Evolutionary conservation across 257 asterid species (phyloP).

Genomic region (Jacaranda copaia): DNA sequence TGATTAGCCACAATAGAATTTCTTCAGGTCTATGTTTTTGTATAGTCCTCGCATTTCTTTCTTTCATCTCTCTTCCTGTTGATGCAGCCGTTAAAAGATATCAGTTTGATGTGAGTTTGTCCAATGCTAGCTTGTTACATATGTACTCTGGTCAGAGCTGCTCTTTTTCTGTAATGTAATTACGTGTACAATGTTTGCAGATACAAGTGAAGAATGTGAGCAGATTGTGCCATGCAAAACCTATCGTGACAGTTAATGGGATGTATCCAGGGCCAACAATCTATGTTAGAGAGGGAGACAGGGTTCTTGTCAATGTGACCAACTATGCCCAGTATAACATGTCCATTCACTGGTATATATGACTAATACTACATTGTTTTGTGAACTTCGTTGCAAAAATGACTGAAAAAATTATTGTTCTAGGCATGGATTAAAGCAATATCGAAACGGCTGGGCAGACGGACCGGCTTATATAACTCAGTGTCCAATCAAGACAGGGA

Average conservation of each 20-base stretch:
- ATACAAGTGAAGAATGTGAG: conserved; percentile 62
- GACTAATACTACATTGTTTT: background rate
- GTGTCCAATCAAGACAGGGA: conserved; percentile 67
- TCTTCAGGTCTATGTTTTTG: conserved; percentile 10
- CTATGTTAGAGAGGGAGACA: conserved; percentile 61
- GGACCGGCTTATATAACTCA: conserved; percentile 77
- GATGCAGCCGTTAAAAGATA: conserved; percentile 58
- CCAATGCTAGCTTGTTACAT: background rate
- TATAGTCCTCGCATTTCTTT: conserved; percentile 40
- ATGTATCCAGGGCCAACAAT: conserved; percentile 71
- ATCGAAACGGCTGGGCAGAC: conserved; percentile 74
- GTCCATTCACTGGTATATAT: conserved; percentile 67
- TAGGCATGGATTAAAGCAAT: conserved; percentile 76
- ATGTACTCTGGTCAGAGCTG: background rate
- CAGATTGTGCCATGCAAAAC: conserved; percentile 72
- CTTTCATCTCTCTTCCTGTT: conserved; percentile 35
- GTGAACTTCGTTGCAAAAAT: background rate
- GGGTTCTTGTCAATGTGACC: conserved; percentile 62
- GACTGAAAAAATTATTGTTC: background rate
- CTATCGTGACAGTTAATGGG: conserved; percentile 71
- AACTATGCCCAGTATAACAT: conserved; percentile 68
- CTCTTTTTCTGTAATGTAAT: background rate
- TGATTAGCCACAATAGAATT: conserved; percentile 35
- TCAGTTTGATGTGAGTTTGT: conserved; percentile 59
- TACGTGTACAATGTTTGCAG: conserved; percentile 31